Conservation (phyloP, 495 filamentous ascomycete genomes). For the Amorphotheca resinae region DNA sequence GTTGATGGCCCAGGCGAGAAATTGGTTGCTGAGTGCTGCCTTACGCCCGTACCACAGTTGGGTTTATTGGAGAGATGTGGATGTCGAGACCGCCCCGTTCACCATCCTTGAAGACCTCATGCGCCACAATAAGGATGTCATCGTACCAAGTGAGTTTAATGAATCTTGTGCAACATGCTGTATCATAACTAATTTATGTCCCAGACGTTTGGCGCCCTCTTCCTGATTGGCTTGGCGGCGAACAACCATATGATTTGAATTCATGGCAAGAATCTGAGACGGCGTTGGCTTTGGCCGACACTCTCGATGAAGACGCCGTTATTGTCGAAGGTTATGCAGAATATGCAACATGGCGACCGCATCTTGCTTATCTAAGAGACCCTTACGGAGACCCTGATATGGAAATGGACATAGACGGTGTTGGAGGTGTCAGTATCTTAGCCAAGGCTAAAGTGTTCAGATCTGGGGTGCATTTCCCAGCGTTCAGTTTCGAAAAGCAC, state of each 20-base stretch:
- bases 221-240: constrained; percentile 97
- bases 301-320: constrained; percentile 93
- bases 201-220: constrained; percentile 96
- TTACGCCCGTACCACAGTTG: constrained; percentile 91
- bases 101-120: constrained; percentile 97
- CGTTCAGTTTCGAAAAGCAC: constrained; percentile 98
- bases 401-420: constrained; percentile 99
- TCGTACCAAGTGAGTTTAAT: constrained; percentile 79
- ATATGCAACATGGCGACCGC: constrained; percentile 96
- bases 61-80: constrained; percentile 99
- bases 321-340: constrained; percentile 99
- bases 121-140: constrained; percentile 98
- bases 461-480: constrained; percentile 91
- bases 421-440: constrained; percentile 94
- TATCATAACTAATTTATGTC: constrained; percentile 3
- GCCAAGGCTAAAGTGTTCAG: constrained; percentile 94
- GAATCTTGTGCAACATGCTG: constrained; percentile 4
- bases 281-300: constrained; percentile 84
- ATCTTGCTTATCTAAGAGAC: constrained; percentile 93
- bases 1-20: constrained; percentile 94
- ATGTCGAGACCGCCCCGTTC: constrained; percentile 91
- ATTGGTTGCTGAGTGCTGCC: constrained; percentile 93
- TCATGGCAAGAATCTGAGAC: constrained; percentile 99
- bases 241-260: constrained; percentile 97
- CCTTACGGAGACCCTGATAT: constrained; percentile 97